A percentile compares a stretch with the other conserved stretches of the same genome.
phyloP scores from a whole-genome alignment of 1,284 basidiomycete genomes.

The Rhodotorula sp. region DNA sequence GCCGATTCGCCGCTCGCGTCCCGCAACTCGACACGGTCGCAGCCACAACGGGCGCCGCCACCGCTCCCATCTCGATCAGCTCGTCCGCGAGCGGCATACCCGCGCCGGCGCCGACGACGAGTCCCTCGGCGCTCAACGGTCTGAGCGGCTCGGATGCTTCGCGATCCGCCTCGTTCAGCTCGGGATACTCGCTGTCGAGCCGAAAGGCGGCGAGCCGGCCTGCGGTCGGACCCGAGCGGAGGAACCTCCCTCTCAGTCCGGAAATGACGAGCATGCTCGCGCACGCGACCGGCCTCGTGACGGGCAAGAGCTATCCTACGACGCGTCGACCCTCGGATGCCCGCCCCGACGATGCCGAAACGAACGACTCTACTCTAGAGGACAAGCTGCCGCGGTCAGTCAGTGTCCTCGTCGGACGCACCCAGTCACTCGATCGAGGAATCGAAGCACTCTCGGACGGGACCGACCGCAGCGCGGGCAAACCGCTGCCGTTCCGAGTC shows the following conservation, averaged over 20 bases:
- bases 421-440: neutral
- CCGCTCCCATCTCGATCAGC: neutral
- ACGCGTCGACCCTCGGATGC: neutral
- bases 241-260: slow-evolving; percentile 9
- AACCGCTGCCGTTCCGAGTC: neutral
- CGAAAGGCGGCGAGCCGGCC: neutral
- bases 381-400: neutral
- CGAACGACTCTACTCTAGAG: neutral
- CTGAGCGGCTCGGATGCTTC: neutral
- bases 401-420: neutral
- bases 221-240: neutral
- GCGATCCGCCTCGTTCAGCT: slow-evolving; percentile 8
- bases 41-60: no score
- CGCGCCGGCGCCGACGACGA: neutral
- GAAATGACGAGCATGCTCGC: neutral
- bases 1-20: neutral
- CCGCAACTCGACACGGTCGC: neutral
- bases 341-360: neutral
- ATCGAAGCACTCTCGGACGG: neutral
- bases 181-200: neutral
- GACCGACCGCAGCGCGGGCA: neutral
- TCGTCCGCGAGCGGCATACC: neutral
- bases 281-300: slow-evolving; percentile 6
- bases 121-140: neutral
- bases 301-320: neutral